Evolutionary conservation across 169 alveolate genomes (phyloP).

Genomic region (Cyclospora cayetanensis): DNA sequence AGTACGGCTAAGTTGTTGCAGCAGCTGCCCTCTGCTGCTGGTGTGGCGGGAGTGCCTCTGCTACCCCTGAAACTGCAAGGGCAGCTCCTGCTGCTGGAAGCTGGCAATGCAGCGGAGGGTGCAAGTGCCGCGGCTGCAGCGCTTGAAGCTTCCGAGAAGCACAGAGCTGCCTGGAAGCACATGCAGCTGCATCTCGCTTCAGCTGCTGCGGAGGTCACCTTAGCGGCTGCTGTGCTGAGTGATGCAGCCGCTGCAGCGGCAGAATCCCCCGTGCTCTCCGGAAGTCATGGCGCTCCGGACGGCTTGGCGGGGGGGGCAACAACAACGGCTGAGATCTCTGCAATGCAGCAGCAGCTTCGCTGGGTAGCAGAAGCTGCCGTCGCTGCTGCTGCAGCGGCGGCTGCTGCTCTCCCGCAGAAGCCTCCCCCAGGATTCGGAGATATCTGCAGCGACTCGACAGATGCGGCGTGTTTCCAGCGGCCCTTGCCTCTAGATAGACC

Average conservation of each 20-base stretch:
- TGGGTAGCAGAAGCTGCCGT: background rate
- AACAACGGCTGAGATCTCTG: background rate
- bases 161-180: background rate
- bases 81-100: constrained; percentile 9
- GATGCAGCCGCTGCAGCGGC: constrained; percentile 23
- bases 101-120: background rate
- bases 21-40: constrained; percentile 1
- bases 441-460: background rate
- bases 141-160: background rate
- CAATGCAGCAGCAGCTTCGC: background rate
- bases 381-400: constrained; percentile 9
- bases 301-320: background rate
- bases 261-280: too few species aligned
- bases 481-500: background rate
- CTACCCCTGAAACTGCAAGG: background rate
- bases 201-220: background rate
- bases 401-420: background rate
- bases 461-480: background rate
- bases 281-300: background rate
- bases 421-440: background rate
- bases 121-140: background rate
- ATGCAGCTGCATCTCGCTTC: background rate
- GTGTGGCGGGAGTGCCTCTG: background rate
- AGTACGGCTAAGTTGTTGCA: background rate
- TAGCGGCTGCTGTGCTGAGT: background rate